phyloP scores from a whole-genome alignment of 768 basidiomycete genomes.

The Naematelia aurantialba region DNA sequence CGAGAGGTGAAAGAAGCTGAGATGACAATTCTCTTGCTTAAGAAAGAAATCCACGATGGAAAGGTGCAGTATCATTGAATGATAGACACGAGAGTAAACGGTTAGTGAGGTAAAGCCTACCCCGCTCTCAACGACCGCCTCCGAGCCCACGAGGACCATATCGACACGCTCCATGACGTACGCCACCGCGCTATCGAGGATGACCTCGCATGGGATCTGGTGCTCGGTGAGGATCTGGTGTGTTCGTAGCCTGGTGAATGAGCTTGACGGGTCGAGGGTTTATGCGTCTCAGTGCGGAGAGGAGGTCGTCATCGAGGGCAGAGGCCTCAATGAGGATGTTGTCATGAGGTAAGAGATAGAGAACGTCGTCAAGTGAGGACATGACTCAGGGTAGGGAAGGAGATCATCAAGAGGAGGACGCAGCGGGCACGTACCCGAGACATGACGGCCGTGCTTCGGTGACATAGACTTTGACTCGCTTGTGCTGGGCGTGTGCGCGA shows the following conservation, averaged over 20 bases:
- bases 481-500: conserved; percentile 75
- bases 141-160: conserved; percentile 91
- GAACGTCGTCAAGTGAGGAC: too few species aligned
- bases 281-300: too few species aligned
- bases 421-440: conserved; percentile 62
- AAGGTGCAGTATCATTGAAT: conserved; percentile 64
- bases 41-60: not conserved
- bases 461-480: conserved; percentile 95
- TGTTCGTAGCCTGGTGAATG: conserved; percentile 91
- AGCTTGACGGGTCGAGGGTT: too few species aligned
- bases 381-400: not conserved
- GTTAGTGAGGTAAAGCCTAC: conserved; percentile 19
- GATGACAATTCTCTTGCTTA: not conserved
- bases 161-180: conserved; percentile 96
- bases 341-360: conserved; percentile 10
- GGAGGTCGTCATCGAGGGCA: too few species aligned
- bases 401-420: conserved; percentile 6
- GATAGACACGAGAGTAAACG: conserved; percentile 59
- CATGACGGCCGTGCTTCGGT: conserved; percentile 82
- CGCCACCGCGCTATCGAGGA: conserved; percentile 92
- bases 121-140: conserved; percentile 96
- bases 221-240: conserved; percentile 76
- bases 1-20: not conserved
- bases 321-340: too few species aligned
- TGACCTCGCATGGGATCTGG: conserved; percentile 91